A percentile compares a stretch with the other conserved stretches of the same genome.
phyloP scores from a whole-genome alignment of 352 stramenopile genomes.

The Phytophthora tentaculata region DNA sequence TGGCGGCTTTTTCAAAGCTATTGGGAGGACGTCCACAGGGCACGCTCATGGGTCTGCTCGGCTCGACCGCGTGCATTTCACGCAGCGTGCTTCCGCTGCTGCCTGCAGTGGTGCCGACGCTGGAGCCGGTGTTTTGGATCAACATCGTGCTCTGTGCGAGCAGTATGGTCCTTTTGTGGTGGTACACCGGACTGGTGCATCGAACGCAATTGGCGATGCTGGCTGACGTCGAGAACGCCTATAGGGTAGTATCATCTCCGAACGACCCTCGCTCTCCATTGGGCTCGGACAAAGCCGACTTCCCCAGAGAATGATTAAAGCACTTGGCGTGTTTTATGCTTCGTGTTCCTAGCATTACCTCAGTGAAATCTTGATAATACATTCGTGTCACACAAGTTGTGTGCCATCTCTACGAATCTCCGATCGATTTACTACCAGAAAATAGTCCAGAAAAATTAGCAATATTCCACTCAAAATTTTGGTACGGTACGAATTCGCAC shows the following conservation, averaged over 20 bases:
- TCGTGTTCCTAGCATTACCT: too few species aligned
- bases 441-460: too few species aligned
- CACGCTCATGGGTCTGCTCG: slow-evolving; percentile 75
- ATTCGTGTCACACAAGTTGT: neutral
- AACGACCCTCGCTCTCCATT: slow-evolving; percentile 48
- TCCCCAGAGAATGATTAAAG: slow-evolving; percentile 23
- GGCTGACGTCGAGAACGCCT: slow-evolving; percentile 45
- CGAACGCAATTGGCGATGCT: slow-evolving; percentile 52
- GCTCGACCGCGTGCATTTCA: slow-evolving; percentile 67
- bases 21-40: slow-evolving; percentile 69
- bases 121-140: slow-evolving; percentile 75
- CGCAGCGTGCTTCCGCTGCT: slow-evolving; percentile 74
- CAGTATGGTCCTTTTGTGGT: slow-evolving; percentile 63
- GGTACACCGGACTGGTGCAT: slow-evolving; percentile 65
- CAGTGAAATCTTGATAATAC: slow-evolving; percentile 4
- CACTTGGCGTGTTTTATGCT: neutral
- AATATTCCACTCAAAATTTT: too few species aligned
- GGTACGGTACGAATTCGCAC: too few species aligned
- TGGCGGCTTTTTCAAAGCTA: slow-evolving; percentile 76
- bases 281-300: slow-evolving; percentile 41
- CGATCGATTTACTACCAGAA: too few species aligned
- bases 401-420: too few species aligned
- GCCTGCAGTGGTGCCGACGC: slow-evolving; percentile 56
- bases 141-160: slow-evolving; percentile 59
- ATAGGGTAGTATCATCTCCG: slow-evolving; percentile 25